Base-by-base conservation (phyloP, 768 basidiomycete species). In the Calocera viscosa region DNA sequence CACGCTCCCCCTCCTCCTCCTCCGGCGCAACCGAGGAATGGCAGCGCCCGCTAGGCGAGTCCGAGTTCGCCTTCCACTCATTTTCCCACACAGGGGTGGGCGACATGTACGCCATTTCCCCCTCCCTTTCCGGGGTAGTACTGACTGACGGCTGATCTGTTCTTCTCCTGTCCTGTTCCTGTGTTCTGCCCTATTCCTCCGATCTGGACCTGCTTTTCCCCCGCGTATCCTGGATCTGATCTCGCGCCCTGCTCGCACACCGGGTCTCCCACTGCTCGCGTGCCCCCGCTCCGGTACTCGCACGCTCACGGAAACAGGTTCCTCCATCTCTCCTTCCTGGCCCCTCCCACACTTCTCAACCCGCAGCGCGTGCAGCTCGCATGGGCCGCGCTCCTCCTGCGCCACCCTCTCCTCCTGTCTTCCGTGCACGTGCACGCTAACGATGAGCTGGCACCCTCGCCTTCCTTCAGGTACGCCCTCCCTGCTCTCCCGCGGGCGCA, bases 371-470 rank as follows among this genome's bases (percentile, higher is more conserved):
- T 91, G 8, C 75, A 75, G 40, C 70, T 82, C 24, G 83, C 84
- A 10, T 92, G 90, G 90, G 83, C 88, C 0, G 84, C 89, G 53
- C 78, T 91, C 63, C 82, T 88, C 16, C 71, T 82, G 10, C 80
- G 85, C 1, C 90, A 94, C 72, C 86, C 89, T 2, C 77, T 91
- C 1, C 81, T 94, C 22, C 83, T 83, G 1, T 83, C 87, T 2
- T 75, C 72, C 22, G 81, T 88, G 28, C 77, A 79, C 40, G 86
- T 88, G 85, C 75, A 66, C 11, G 43, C 28, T 1, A 63, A 79
- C 66, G 77, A 78, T 32, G 53, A 2, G 53, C 53, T 60, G 53
- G 53, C 53, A 60, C 14, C n/a, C n/a, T n/a, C 14, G 26, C 53
- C 53, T 19, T 14, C 3, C 14, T 60, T 60, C 53, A 60, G 53